These are phyloP conservation scores for Termitomyces sp. DNA, from an alignment of 768 basidiomycete genomes.

Conservation along the genomic window DNA sequence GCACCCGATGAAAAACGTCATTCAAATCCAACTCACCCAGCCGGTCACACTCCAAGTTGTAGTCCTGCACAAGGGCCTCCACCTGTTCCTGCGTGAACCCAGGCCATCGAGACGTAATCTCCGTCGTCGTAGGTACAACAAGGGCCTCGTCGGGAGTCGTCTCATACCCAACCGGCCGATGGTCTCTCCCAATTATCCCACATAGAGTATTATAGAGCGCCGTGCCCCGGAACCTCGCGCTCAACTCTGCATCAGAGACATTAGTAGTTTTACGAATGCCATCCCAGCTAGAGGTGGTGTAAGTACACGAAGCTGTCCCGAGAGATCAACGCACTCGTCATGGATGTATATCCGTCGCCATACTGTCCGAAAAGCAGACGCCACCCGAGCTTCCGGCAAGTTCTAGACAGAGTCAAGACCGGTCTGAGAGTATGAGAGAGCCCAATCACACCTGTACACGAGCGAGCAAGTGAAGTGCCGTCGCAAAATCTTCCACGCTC, in stretches of 20 bases:
- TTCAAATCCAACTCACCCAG: constrained; percentile 55
- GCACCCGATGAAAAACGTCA: constrained; percentile 56
- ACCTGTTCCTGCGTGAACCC: constrained; percentile 65
- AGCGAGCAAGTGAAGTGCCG: constrained; percentile 61
- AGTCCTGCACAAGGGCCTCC: constrained; percentile 53
- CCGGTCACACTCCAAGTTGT: constrained; percentile 51
- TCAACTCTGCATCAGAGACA: constrained; percentile 72
- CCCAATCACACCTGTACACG: constrained; percentile 39
- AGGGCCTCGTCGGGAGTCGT: constrained; percentile 55
- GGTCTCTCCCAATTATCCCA: constrained; percentile 35
- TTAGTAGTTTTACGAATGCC: constrained; percentile 67
- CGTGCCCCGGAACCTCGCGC: constrained; percentile 62
- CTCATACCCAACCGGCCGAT: constrained; percentile 41
- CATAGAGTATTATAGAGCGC: constrained; percentile 67
- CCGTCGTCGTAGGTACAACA: constrained; percentile 47
- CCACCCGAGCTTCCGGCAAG: constrained; percentile 62
- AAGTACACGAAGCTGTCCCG: neutral
- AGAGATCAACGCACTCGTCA: constrained; percentile 63
- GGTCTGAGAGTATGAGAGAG: neutral
- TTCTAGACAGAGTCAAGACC: constrained; percentile 30
- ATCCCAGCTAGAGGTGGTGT: constrained; percentile 55
- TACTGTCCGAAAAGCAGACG: constrained; percentile 64
- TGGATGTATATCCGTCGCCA: constrained; percentile 89
- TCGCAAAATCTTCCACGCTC: constrained; percentile 58
- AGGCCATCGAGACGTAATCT: constrained; percentile 68